Base-by-base conservation (phyloP, 306 rosid genomes). In the Prunus salicina region DNA sequence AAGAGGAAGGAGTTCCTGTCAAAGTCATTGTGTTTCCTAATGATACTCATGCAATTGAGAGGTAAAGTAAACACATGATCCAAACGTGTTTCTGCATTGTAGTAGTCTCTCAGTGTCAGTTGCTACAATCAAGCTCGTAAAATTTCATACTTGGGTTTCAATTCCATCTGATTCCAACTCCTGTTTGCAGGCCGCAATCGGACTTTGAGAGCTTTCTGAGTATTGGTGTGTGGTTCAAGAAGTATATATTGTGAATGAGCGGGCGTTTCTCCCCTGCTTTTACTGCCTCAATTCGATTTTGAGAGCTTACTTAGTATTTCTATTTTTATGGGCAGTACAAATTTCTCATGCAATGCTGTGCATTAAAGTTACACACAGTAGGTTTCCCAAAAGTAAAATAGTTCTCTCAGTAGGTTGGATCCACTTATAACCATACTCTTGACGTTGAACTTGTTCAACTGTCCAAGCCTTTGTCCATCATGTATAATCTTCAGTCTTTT, bases 121-220 rank as follows among this genome's bases (percentile, higher is more conserved):
- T 2, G 3, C 20, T 53, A 6, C 64, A 20, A 18, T 15, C 67
- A 53, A 56, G 66, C 24, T 55, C 25, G 15, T 57, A 52, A 8
- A 71, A 9, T 71, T 30, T 56, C 65, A 32, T 34, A 8, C 67
- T 57, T 32, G 38, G 38, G 38, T 32, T 32, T 32, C 38, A 32
- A 32, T 32, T 32, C 38, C 18, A 72, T 72, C 67, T 71, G n/a
- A 22, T 43, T 22, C 25, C 10, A 57, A 41, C 58, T 72, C 52
- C 3, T 32, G 30, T 70, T 24, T 71, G 67, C 81, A 92, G 98
- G 85, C 97, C 97, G 18, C 97, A 89, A 85, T 88, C 98, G 1
- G 96, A 92, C 84, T 95, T 86, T 24, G 98, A 95, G 86, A 86
- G 93, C 86, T 92, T 76, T 82, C 90, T 95, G 57, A 95, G 88